Evolutionary conservation across 2,329 filamentous ascomycete genomes (phyloP).

Genomic region (Calonectria pteridis): DNA sequence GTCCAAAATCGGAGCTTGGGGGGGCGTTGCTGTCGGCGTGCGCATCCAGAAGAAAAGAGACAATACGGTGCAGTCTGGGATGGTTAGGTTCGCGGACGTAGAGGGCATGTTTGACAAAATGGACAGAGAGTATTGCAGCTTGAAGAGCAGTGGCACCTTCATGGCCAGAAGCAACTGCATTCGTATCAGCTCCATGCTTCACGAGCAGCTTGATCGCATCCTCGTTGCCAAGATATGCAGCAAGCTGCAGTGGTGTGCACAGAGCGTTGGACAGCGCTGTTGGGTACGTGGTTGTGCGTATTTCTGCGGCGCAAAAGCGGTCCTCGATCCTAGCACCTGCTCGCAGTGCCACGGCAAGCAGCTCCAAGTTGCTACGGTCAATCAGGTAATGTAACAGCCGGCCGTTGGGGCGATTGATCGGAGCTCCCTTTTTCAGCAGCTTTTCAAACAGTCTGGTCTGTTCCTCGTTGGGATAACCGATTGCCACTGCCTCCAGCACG

Average conservation of each 20-base stretch:
- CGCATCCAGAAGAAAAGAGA: neutral
- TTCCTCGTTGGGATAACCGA: fast-evolving
- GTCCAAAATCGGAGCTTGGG: neutral
- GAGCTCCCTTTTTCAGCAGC: neutral
- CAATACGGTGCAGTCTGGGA: too few species aligned
- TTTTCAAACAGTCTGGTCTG: neutral
- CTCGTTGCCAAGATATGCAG: fast-evolving
- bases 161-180: neutral
- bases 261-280: too few species aligned
- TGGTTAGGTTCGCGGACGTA: too few species aligned
- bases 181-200: neutral
- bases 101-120: too few species aligned
- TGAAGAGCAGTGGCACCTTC: neutral
- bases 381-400: neutral
- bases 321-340: neutral
- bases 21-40: neutral
- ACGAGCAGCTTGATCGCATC: neutral
- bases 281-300: too few species aligned
- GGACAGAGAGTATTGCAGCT: neutral
- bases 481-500: neutral
- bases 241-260: neutral
- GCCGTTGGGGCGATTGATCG: neutral
- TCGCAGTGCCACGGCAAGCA: neutral
- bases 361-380: fast-evolving
- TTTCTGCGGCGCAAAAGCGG: neutral